phyloP scores from a whole-genome alignment of 352 stramenopile genomes.

The Globisporangium cystogenes region DNA sequence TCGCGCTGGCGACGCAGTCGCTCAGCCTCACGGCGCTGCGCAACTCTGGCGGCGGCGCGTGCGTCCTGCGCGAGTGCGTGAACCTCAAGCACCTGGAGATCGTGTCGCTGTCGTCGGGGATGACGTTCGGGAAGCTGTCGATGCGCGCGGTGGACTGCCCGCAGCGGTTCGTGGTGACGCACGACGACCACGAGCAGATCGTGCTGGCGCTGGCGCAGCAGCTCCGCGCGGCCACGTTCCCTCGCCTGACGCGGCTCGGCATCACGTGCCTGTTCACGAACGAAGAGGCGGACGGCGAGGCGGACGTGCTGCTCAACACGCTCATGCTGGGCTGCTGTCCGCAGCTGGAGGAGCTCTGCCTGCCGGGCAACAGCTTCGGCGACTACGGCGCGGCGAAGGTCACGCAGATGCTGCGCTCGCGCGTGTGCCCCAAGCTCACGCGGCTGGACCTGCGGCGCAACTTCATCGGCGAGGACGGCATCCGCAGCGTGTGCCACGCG shows the following conservation, averaged over 20 bases:
- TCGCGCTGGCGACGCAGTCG: conserved; percentile 36
- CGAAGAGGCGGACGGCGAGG: conserved; percentile 79
- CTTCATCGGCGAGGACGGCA: conserved; percentile 80
- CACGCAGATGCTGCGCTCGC: conserved; percentile 74
- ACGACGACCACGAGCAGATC: conserved; percentile 86
- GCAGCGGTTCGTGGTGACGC: conserved; percentile 82
- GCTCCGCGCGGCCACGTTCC: conserved; percentile 54
- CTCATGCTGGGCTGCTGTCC: conserved; percentile 77
- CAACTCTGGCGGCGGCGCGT: conserved; percentile 11
- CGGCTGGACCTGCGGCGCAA: conserved; percentile 77
- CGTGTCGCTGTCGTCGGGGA: conserved; percentile 72
- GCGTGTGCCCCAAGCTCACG: conserved; percentile 72
- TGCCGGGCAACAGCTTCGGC: conserved; percentile 81
- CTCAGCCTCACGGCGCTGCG: not conserved
- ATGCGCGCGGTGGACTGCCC: conserved; percentile 82
- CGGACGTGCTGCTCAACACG: conserved; percentile 75
- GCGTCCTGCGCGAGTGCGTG: conserved; percentile 55
- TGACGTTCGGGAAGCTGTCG: conserved; percentile 78
- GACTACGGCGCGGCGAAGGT: conserved; percentile 82
- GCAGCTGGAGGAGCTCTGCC: conserved; percentile 66
- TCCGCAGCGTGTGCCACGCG: conserved; percentile 64
- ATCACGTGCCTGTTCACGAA: conserved; percentile 85
- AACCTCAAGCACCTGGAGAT: conserved; percentile 70
- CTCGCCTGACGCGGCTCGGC: conserved; percentile 46
- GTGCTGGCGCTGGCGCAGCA: conserved; percentile 65